Evolutionary conservation across 768 basidiomycete genomes (phyloP).

Genomic region (Mycena vulgaris): DNA sequence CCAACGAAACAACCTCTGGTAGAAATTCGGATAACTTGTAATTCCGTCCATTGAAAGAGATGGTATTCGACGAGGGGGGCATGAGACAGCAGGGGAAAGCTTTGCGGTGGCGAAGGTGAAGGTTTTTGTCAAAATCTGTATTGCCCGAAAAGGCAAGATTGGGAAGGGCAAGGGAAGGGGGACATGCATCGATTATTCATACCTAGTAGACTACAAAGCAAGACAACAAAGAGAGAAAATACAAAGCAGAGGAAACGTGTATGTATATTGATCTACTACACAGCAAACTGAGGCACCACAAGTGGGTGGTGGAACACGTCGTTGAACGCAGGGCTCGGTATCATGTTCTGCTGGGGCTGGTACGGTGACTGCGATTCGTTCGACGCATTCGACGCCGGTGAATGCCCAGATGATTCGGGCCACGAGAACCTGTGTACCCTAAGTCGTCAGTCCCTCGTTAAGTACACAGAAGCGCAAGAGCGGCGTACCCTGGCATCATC

Average conservation of each 20-base stretch:
- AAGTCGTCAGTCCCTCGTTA: background rate
- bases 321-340: slow-evolving; percentile 23
- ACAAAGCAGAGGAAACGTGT: slow-evolving; percentile 9
- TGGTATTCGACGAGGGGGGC: slow-evolving; percentile 1
- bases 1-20: slow-evolving; percentile 10
- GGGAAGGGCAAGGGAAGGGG: background rate
- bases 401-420: slow-evolving; percentile 46
- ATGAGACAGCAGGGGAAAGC: background rate
- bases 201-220: slow-evolving; percentile 7
- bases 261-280: slow-evolving; percentile 22
- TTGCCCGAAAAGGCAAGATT: background rate
- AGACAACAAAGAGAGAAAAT: background rate
- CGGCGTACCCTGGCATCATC: slow-evolving; percentile 83
- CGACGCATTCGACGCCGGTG: slow-evolving; percentile 40
- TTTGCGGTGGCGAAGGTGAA: background rate
- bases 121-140: background rate
- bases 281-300: slow-evolving; percentile 46
- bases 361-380: slow-evolving; percentile 34
- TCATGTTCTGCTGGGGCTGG: slow-evolving; percentile 37
- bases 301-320: slow-evolving; percentile 36
- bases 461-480: slow-evolving; percentile 38
- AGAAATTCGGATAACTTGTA: slow-evolving; percentile 23
- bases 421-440: slow-evolving; percentile 45
- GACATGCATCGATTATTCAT: slow-evolving; percentile 7
- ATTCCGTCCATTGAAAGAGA: slow-evolving; percentile 27